Evolutionary conservation across 2,329 filamentous ascomycete species (phyloP), one percentile per base, ranked within the genome.

Genomic region (Phialophora tarda): DNA sequence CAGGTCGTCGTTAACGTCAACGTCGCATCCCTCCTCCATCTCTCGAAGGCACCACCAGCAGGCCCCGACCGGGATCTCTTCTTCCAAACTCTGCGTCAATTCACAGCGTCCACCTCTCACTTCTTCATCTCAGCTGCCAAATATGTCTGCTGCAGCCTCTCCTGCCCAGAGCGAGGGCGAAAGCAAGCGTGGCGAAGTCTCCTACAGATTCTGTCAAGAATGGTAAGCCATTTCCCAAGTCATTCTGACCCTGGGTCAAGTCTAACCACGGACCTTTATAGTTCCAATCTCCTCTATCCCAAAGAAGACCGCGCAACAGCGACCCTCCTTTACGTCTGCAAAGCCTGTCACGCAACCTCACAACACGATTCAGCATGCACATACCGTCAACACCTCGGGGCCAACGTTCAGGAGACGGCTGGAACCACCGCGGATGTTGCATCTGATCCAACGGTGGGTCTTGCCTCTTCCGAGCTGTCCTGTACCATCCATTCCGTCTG

Each of bases 401-500:
- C 90, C 77, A 91, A 92, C 67, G 91, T 94, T 28, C 93, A 93
- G 75, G 95, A 97, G 81, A 98, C 94, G 48, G 94, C 95, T 66
- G 95, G 96, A 81, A 94, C 98, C 75, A 97, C 94, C 69, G 92
- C 96, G 80, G 96, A 99, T 82, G 93, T 99, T 75, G 92, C 90
- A 77, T 93, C 92, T 76, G 95, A 99, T 86, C 95, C 95, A 81
- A 99, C 96, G 88, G 94, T 99, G 90, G 87, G 94, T 97, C 77
- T 48, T 48, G 44, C 54, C 69, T 28, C 51, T 50, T 34, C 56
- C 47, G 64, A 77, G 53, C 65, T 77, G 71, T 82, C 83, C 62
- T 24, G n/a, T 51, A 34, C 28, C 24, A 79, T 78, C 17, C 14
- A 44, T 44, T 44, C 38, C 66, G 78, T 86, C 71, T 88, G 86